Conservation (phyloP, 371 early-diverging fungal genomes). For the Mucor racemosus region DNA sequence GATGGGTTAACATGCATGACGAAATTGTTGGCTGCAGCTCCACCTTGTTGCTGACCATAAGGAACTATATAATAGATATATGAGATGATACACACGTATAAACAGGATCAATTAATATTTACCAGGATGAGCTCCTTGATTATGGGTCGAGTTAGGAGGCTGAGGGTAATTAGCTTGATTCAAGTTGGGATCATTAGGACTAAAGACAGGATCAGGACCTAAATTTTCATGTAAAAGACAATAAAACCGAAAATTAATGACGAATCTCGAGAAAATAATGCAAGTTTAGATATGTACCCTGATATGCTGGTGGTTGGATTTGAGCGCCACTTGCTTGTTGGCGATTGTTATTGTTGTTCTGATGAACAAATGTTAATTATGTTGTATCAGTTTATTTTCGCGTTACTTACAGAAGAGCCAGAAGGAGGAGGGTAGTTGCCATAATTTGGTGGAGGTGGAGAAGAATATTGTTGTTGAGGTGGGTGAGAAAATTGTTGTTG, state of each 20-base stretch:
- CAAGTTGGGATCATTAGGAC: constrained; percentile 24
- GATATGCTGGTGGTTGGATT: constrained; percentile 24
- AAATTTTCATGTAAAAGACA: not conserved
- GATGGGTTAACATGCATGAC: constrained; percentile 45
- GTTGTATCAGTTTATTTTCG: not conserved
- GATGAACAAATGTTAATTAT: not conserved
- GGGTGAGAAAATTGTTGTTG: not conserved
- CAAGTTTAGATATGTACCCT: not conserved
- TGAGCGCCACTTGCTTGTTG: not conserved
- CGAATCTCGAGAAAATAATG: no score
- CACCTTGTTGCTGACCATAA: constrained; percentile 23
- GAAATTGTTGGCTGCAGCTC: constrained; percentile 15
- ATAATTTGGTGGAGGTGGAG: constrained; percentile 15
- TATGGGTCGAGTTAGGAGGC: constrained; percentile 30
- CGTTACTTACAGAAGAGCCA: not conserved
- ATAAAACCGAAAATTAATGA: no score
- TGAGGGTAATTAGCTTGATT: constrained; percentile 35
- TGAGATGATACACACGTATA: not conserved
- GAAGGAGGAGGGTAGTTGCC: constrained; percentile 12
- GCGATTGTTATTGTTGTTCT: not conserved
- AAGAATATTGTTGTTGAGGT: constrained; percentile 8
- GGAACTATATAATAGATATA: constrained; percentile 11
- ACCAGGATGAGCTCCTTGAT: constrained; percentile 22
- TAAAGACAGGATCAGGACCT: constrained; percentile 29
- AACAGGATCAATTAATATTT: not conserved